Evolutionary conservation across 176 grass and related monocot genomes (phyloP).

Genomic region (Panicum miliaceum): DNA sequence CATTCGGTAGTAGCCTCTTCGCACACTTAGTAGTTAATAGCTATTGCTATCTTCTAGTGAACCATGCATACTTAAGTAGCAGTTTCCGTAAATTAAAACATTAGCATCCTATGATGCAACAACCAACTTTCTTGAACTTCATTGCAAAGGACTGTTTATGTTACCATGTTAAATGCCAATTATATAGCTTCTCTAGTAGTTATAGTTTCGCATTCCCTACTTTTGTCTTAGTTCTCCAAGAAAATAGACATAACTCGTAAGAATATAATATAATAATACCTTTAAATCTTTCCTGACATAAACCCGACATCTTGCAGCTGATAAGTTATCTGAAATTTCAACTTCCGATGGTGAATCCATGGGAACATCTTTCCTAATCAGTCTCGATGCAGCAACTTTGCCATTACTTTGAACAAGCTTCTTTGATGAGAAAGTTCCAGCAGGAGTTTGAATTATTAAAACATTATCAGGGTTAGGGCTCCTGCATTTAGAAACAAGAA

Average conservation of each 20-base stretch:
- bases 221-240: constrained; percentile 4
- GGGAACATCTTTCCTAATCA: constrained; percentile 84
- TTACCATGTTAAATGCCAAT: constrained; percentile 21
- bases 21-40: constrained; percentile 2
- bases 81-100: constrained; percentile 10
- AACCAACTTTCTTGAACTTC: constrained; percentile 14
- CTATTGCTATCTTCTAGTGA: constrained; percentile 19
- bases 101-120: constrained; percentile 12
- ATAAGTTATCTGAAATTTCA: constrained; percentile 49
- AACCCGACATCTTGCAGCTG: constrained; percentile 71
- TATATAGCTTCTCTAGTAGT: neutral
- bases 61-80: constrained; percentile 5
- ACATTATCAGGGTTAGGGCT: constrained; percentile 91
- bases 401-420: constrained; percentile 70
- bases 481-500: constrained; percentile 56
- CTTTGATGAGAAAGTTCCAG: constrained; percentile 94
- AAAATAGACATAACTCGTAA: constrained; percentile 16
- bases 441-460: constrained; percentile 92
- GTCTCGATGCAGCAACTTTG: constrained; percentile 70
- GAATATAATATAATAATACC: constrained; percentile 52
- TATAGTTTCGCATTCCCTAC: constrained; percentile 25
- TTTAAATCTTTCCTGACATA: constrained; percentile 78
- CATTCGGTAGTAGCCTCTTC: neutral
- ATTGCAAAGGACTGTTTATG: constrained; percentile 20
- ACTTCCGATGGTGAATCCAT: constrained; percentile 49